Evolutionary conservation across 805 yeast genomes (phyloP).

Genomic region (Candida hungchunana): DNA sequence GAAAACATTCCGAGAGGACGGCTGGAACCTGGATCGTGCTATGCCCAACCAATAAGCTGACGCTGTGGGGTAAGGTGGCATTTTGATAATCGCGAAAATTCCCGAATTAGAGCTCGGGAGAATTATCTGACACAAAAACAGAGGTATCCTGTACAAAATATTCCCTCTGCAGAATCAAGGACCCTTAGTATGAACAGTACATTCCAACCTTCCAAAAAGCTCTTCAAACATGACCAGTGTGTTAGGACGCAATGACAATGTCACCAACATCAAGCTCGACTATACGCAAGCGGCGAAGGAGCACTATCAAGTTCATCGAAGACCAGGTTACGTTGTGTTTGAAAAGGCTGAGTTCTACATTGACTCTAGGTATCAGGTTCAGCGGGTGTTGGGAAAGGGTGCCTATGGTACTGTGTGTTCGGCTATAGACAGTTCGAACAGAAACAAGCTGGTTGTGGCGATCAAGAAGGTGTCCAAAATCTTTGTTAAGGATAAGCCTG

Average conservation of each 20-base stretch:
- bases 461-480: constrained; percentile 77
- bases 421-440: constrained; percentile 49
- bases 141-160: no score
- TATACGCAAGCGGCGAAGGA: constrained; percentile 1
- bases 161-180: no score
- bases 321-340: constrained; percentile 33
- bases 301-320: constrained; percentile 1
- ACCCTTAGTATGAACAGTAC: no score
- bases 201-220: no score
- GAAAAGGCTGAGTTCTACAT: constrained; percentile 60
- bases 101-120: no score
- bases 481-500: constrained; percentile 58
- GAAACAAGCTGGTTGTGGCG: constrained; percentile 44
- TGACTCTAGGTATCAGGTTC: constrained; percentile 55
- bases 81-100: no score
- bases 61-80: no score
- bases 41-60: no score
- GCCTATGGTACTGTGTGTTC: constrained; percentile 85
- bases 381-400: constrained; percentile 69
- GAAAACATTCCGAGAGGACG: no score
- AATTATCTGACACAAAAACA: no score
- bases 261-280: constrained; percentile 1
- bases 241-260: constrained; percentile 5
- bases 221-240: constrained; percentile 10
- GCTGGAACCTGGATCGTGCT: no score